Evolutionary conservation across 1,284 basidiomycete species (phyloP), one percentile per base, ranked within the genome.

Genomic region (Phylloporus sp.): DNA sequence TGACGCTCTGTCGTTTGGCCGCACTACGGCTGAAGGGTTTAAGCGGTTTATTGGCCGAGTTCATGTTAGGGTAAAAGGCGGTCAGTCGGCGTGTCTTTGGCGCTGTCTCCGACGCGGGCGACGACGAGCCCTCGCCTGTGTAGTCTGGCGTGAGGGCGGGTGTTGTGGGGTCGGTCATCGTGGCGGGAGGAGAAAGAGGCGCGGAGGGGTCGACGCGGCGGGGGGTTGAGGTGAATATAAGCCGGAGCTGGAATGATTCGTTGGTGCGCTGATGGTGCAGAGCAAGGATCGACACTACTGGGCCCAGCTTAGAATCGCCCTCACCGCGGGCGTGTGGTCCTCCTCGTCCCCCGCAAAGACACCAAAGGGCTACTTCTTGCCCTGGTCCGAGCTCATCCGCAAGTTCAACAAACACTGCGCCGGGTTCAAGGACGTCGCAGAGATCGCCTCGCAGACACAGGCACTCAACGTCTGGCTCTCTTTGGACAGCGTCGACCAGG

Each of bases 371-470:
- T 72, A 77, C 0, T 74, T 80, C 12, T 78, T 97, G 39, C 84
- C 89, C 17, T 97, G 95, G 95, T 84, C 87, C 4, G 93, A 95
- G 74, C 86, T 96, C 23, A 81, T 96, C 35, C 86, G 94, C 72
- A 97, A 97, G 79, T 96, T 95, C 85, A 91, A 92, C 74, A 97
- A 96, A 75, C 95, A 97, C 75, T 93, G 91, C 66, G 83, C 77
- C 29, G 88, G 89, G 0, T 87, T 83, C 70, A 72, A 77, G 66
- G 89, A 91, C 68, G 80, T 91, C n/a, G 84, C 88, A 3, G 88
- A 91, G 72, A 82, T 93, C 66, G 91, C 90, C 8, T 86, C 84
- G 1, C 88, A 91, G 71, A 92, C 88, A 0, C 90, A 90, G 43
- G 83, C 84, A 2, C 81, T 94, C n/a, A 86, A 88, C 2, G 73